phyloP scores from a whole-genome alignment of 2,329 filamentous ascomycete genomes.

The Penicillium palitans region DNA sequence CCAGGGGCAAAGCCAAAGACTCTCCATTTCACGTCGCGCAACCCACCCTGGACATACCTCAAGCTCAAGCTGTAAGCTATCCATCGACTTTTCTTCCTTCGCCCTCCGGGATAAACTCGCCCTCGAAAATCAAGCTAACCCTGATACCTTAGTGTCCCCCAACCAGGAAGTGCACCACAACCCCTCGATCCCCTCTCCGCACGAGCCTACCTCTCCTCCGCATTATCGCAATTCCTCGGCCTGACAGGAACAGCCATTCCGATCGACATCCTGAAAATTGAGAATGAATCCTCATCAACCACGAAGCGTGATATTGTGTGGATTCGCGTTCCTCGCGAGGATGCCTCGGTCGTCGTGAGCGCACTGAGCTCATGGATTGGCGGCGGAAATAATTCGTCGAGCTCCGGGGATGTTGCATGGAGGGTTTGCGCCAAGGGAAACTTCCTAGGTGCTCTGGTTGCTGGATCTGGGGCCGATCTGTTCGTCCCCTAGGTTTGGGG shows the following conservation, averaged over 20 bases:
- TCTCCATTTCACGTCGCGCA: conserved; percentile 42
- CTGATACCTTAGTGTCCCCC: conserved; percentile 26
- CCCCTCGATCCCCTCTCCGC: conserved; percentile 49
- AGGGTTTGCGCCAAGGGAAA: conserved; percentile 42
- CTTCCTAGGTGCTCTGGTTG: conserved; percentile 36
- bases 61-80: conserved; percentile 43
- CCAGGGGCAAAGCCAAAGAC: conserved; percentile 19
- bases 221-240: conserved; percentile 50
- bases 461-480: conserved; percentile 37
- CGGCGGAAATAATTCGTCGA: conserved; percentile 19
- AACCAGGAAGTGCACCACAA: conserved; percentile 26
- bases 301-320: conserved; percentile 31
- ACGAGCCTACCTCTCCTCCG: conserved; percentile 47
- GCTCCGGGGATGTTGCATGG: conserved; percentile 36
- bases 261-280: conserved; percentile 49
- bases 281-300: conserved; percentile 4
- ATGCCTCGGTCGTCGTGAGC: conserved; percentile 44
- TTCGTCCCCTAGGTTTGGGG: conserved; percentile 29
- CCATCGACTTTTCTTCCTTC: neutral
- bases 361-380: conserved; percentile 51
- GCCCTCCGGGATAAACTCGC: accelerated
- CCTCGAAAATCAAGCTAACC: neutral
- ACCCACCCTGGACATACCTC: conserved; percentile 47
- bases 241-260: conserved; percentile 49
- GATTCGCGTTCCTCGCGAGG: conserved; percentile 49